Evolutionary conservation across 2,329 filamentous ascomycete species (phyloP), one percentile per base, ranked within the genome.

Genomic region (Alternaria hordeiaustralica): DNA sequence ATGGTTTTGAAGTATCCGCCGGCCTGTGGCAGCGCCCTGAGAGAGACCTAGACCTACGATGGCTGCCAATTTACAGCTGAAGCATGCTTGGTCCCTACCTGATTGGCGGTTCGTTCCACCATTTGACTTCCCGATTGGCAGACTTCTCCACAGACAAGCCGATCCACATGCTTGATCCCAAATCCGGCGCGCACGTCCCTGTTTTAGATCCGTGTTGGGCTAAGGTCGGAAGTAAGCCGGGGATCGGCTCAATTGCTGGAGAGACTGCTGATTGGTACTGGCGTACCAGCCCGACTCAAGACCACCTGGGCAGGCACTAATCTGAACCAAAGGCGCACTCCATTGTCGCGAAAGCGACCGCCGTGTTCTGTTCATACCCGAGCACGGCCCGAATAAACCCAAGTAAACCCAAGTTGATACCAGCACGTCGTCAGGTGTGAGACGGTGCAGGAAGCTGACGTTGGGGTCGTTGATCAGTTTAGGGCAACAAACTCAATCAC

Each of bases 11-110:
- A 33, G 3, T 15, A 33, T n/a, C 26, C 18, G 26, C 47, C n/a
- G 47, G 20, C 12, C 15, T 51, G 47, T 33, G 26, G 47, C 47
- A 51, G 47, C 47, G 20, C 47, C 47, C 47, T 33, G 47, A 2
- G 18, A 21, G 26, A 51, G 26, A 51, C 18, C 12, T 33, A 15
- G 47, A 51, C 11, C 20, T 33, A 21, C n/a, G 26, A 51, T 51
- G 47, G 47, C 47, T 51, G 47, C 43, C 18, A 45, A 45, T 21
- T 45, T 45, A 45, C 43, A 45, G 47, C 47, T 51, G 18, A 20
- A 33, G 20, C 47, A 51, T n/a, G n/a, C 26, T 33, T 51, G 18
- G 26, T 6, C 18, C 18, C 47, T 51, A 21, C 26, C 13, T 33
- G 47, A 51, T 51, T 33, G 47, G 47, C 26, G 28, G 47, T 21